Evolutionary conservation across 176 grass and related monocot genomes (phyloP), one percentile per base, ranked within the genome.

Genomic region (Carex myosuroides): DNA sequence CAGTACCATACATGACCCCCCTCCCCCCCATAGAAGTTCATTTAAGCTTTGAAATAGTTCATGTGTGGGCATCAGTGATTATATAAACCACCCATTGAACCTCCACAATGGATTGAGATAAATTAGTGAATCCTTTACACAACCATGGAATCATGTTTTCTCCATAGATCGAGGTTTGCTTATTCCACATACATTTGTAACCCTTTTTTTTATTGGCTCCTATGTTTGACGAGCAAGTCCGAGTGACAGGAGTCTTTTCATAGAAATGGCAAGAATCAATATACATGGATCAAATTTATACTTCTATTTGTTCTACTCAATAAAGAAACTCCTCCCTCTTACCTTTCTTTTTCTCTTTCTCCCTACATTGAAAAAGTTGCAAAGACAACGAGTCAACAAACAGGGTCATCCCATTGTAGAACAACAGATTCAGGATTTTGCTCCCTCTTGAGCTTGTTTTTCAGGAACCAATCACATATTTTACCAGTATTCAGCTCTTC

Each of bases 401-500:
- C 33, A 17, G 90, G 84, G 68, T 93, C 92, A 71, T 98, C 95
- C 95, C 95, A 98, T 81, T 95, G 95, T 39, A 98, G 86, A 21
- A 98, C 91, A 60, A 92, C 86, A 35, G 89, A 86, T 61, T 86
- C 92, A 18, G 87, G 0, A 72, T 87, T 57, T 83, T 95, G 95
- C 81, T 95, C 91, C 80, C 88, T 84, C 89, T 93, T 98, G 58
- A 93, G 91, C 85, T 93, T 98, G 85, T 98, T 93, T 72, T 98
- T 99, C 20, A 93, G 3, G 89, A 93, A 99, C 96, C 96, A 99
- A 83, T 98, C 95, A 75, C 95, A 98, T 64, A 98, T 37, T 11
- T 83, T 86, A 41, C 95, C 95, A 2, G 92, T 91, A 81, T 98
- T 98, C n/a, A 95, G 89, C 80, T 98, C 91, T 88, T 94, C 92